Base-by-base conservation (phyloP, 31 red algal genomes). In the Porphyra umbilicalis region DNA sequence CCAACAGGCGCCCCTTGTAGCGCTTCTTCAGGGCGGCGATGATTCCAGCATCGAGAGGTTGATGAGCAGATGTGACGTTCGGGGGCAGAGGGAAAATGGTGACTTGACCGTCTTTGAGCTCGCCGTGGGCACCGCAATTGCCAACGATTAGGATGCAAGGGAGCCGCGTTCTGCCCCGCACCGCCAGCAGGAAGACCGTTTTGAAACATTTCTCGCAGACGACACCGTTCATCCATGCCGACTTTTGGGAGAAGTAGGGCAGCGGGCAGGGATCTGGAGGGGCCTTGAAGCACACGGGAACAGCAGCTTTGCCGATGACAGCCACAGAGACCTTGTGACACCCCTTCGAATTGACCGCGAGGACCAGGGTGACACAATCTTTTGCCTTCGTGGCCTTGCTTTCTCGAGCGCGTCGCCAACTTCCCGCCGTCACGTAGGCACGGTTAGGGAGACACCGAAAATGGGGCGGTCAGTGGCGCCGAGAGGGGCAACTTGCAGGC, bases 301-400 rank as follows among this genome's bases (percentile, higher is more conserved):
- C 35, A 25, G 80, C 82, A 11, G 80, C 38, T 34, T 82, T 68
- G 15, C 80, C 36, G 14, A 87, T 83, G 14, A 83, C 20, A 0
- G 34, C 75, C 14, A 32, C 25, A 18, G 31, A 0, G 10, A 87
- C 10, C 10, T 37, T 87, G 36, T 46, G 85, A 32, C 79, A 67
- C 11, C 85, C 85, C n/a, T 82, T 80, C 1, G n/a, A 77, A 32
- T 87, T 82, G 80, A 42, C 75, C n/a, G 79, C 80, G 8, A 83
- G n/a, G 10, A 29, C 1, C 31, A 74, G 32, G 11, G 80, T 83
- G 1, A 83, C 75, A 8, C 85, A 11, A 34, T 87, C 0, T 68
- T 87, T 87, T 9, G 35, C 0, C 80, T 5, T 37, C 85, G 81
- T 87, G 3, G n/a, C 85, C 80, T 87, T 87, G 7, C n/a, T 39